phyloP scores from a whole-genome alignment of 2,329 filamentous ascomycete genomes.

The Arthrinium phaeospermum region DNA sequence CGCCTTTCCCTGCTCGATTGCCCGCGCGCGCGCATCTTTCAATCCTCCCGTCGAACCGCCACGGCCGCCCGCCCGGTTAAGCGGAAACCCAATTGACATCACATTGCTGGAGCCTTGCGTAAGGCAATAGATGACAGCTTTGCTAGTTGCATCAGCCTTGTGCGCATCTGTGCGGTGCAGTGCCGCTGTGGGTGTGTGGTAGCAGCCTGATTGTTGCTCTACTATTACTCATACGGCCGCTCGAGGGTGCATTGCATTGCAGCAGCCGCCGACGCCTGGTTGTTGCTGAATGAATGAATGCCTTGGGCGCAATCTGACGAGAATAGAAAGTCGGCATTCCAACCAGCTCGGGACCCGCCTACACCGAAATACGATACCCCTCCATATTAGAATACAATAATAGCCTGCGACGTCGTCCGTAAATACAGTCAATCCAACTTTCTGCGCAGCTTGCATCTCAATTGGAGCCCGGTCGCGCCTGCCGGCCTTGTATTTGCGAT shows the following conservation, averaged over 20 bases:
- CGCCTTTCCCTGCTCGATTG: neutral
- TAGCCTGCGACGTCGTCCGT: neutral
- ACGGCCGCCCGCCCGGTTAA: neutral
- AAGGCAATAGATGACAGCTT: conserved; percentile 4
- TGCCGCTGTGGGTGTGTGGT: neutral
- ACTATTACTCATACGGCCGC: conserved; percentile 2
- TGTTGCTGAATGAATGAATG: conserved; percentile 5
- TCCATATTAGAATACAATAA: conserved; percentile 13
- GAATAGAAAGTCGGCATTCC: conserved; percentile 11
- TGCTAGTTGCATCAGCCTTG: conserved; percentile 11
- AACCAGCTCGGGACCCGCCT: neutral
- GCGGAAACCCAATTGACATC: neutral
- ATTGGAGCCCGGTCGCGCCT: neutral
- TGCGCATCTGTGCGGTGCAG: conserved; percentile 11
- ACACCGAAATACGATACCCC: conserved; percentile 9
- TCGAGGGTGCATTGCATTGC: neutral
- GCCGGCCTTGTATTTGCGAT: neutral
- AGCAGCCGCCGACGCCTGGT: conserved; percentile 6
- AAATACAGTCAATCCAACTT: neutral
- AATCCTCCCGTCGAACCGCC: neutral
- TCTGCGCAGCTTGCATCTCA: neutral
- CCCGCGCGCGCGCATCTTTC: neutral
- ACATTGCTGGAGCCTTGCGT: neutral
- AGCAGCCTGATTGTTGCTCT: neutral
- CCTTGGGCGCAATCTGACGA: conserved; percentile 16